These are phyloP conservation scores for Myxozyma mucilagina DNA, from an alignment of 805 yeast species.

Conservation along the genomic window DNA sequence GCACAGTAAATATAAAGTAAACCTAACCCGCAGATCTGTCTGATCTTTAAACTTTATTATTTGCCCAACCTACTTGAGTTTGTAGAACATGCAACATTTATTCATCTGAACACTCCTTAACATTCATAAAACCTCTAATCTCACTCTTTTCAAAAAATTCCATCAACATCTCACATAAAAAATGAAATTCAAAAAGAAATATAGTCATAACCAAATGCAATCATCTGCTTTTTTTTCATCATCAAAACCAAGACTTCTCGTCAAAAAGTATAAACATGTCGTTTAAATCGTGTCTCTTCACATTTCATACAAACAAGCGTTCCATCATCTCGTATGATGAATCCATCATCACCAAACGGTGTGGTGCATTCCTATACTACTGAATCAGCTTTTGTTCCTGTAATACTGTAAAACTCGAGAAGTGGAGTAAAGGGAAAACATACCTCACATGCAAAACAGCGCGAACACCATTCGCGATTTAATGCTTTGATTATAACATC, in stretches of 20 bases:
- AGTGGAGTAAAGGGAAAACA: background rate
- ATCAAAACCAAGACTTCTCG: background rate
- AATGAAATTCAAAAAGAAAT: background rate
- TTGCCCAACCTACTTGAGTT: no score
- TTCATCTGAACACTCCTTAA: no score
- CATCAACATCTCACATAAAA: background rate
- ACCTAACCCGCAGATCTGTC: background rate
- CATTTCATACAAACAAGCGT: constrained; percentile 37
- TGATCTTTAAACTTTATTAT: no score
- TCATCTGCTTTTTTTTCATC: background rate
- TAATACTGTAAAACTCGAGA: background rate
- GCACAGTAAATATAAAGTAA: background rate
- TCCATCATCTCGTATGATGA: constrained; percentile 40
- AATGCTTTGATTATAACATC: constrained; percentile 36
- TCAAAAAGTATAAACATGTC: constrained; percentile 5
- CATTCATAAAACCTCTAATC: no score
- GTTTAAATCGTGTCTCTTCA: constrained; percentile 29
- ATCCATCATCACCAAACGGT: constrained; percentile 36
- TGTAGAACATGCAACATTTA: no score
- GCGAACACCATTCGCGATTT: constrained; percentile 39
- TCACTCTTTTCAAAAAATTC: background rate
- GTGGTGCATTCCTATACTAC: constrained; percentile 35
- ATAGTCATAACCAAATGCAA: background rate
- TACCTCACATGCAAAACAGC: constrained; percentile 39
- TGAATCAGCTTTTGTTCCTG: background rate